Evolutionary conservation across 176 grass and related monocot genomes (phyloP).

Genomic region (Thalia dealbata): DNA sequence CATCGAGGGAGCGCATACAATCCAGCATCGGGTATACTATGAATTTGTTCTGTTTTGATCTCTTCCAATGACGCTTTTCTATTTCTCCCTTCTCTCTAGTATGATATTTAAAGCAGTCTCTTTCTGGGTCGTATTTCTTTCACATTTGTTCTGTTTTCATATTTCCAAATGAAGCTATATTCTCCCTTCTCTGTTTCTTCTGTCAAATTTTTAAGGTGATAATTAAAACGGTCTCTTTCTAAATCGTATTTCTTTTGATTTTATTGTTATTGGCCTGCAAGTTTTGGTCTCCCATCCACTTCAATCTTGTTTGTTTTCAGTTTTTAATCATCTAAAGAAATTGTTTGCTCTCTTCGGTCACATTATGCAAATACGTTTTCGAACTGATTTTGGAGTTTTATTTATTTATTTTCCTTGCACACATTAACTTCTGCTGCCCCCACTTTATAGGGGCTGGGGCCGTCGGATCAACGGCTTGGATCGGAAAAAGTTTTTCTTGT

Average conservation of each 20-base stretch:
- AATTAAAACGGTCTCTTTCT: too few species aligned
- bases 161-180: background rate
- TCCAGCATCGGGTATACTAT: background rate
- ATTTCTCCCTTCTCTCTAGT: background rate
- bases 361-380: too few species aligned
- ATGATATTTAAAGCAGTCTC: too few species aligned
- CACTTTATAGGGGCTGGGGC: background rate
- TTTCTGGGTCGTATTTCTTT: too few species aligned
- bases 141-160: background rate
- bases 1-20: background rate
- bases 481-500: constrained; percentile 6
- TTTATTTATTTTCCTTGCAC: background rate
- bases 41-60: background rate
- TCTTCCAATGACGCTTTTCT: background rate
- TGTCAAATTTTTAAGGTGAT: background rate
- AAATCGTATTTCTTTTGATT: background rate
- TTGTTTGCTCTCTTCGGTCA: background rate
- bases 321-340: background rate
- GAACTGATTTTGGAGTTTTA: too few species aligned
- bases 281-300: background rate
- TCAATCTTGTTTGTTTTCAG: background rate
- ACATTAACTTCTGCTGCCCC: background rate
- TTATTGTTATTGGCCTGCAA: background rate
- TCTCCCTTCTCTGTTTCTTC: background rate
- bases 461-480: constrained; percentile 1